Base-by-base conservation (phyloP, 139 green algal genomes). In the Desmodesmus armatus region DNA sequence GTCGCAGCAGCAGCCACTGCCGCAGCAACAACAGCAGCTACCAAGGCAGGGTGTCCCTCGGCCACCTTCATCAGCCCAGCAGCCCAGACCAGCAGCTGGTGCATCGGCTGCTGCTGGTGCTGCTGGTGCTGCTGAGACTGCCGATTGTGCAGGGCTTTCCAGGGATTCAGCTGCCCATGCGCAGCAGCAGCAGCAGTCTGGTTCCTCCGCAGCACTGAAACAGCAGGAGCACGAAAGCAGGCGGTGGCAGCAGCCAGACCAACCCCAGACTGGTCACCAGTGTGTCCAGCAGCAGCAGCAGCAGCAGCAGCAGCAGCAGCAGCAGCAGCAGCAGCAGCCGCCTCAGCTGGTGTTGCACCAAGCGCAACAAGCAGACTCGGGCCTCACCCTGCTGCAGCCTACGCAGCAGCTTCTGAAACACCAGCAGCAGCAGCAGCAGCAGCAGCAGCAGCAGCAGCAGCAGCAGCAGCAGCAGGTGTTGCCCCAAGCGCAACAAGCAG, bases 281-380 rank as follows among this genome's bases (percentile, higher is more conserved):
- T n/a, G n/a, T n/a, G 62, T 15, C 11, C 62, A 9, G 29, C 53
- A 71, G 41, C 53, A 74, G 33, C 40, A 74, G 23, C n/a, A 29
- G 23, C 19, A 63, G 43, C 78, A 40, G 6, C 71, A 63, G 58
- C 78, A 60, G 39, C 58, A n/a, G n/a, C n/a, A 74, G 21, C 58
- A 84, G 27, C 78, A 84, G 60, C 55, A 79, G 71, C 71, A 79
- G 71, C 71, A 40, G 21, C 41, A 25, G 7, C n/a, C 66, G 27
- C 7, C 13, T n/a, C 37, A 51, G 27, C 21, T 37, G 11, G 4
- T 40, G 17, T 6, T 15, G 17, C 11, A 9, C 11, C 62, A 9
- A 63, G n/a, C 43, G 41, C 53, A 74, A 35, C 40, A 74, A 40
- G 37, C 29, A 9, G 4, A 63, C n/a, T 62, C 41, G 31, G 17